Evolutionary conservation across 148 eudicot species (phyloP), one percentile per base, ranked within the genome.

Genomic region (Talinum fruticosum): DNA sequence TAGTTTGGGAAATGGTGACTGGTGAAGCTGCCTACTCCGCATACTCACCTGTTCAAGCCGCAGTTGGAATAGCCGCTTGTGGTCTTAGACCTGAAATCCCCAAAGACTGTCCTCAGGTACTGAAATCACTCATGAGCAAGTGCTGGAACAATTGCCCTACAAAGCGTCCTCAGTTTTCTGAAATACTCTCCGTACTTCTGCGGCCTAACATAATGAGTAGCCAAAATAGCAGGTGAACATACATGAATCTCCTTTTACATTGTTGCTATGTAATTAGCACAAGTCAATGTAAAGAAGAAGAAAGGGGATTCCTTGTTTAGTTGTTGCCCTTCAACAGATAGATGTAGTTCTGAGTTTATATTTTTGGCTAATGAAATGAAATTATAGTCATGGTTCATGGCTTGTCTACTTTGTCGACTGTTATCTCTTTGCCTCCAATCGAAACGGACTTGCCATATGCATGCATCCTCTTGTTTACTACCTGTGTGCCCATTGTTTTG

Each of bases 51-150:
- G 97, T 94, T n/a, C 98, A 94, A 79, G 98, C 98, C 13, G 97
- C 97, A 6, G 97, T 94, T 15, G 98, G 96, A 21, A 94, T 94
- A 78, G 98, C 96, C 71, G 98, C 98, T 62, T 94, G 97, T 75
- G 98, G 98, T 72, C 92, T 94, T 67, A 92, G 98, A 80, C 98
- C 98, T 41, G 98, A 94, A 18, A 92, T 94, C 71, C 98, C 98
- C 28, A 93, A 92, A 79, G 90, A 87, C 72, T 94, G 98, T 84
- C 96, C 97, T 26, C 98, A 79, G 65, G 76, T 86, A 49, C 83
- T 94, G 61, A 86, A 83, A 78, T 82, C 91, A 13, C 77, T 94
- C 66, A 89, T 94, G 97, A 75, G 74, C 36, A 89, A 88, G 76
- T 92, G 98, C 85, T 94, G 98, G 98, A 84, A 91, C 89, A 86